Conservation (phyloP, 805 yeast species). For the Yarrowia sp. region DNA sequence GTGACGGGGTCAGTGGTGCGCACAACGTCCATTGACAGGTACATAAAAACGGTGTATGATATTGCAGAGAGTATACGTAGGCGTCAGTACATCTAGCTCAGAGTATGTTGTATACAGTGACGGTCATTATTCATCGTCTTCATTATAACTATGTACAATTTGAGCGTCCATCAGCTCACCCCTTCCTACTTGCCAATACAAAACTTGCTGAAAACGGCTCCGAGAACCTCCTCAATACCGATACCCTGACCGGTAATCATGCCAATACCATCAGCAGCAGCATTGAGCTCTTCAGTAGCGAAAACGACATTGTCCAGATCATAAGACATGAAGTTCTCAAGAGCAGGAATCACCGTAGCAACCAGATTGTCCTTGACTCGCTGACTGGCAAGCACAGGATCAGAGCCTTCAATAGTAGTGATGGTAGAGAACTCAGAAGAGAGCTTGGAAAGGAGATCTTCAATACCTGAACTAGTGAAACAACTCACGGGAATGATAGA, state of each 20-base stretch:
- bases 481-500: conserved; percentile 62
- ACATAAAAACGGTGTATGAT: conserved; percentile 13
- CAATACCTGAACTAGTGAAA: conserved; percentile 61
- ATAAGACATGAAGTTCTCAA: conserved; percentile 62
- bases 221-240: conserved; percentile 88
- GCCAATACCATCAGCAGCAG: conserved; percentile 86
- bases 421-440: conserved; percentile 55
- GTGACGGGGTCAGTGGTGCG: no score
- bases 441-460: conserved; percentile 55
- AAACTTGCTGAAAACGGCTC: conserved; percentile 87
- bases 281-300: conserved; percentile 76
- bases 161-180: no score
- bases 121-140: no score
- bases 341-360: conserved; percentile 79
- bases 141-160: no score
- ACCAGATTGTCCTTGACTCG: conserved; percentile 75
- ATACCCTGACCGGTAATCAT: conserved; percentile 88
- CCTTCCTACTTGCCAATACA: conserved; percentile 97
- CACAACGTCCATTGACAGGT: neutral
- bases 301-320: conserved; percentile 70
- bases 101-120: no score
- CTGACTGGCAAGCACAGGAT: conserved; percentile 74
- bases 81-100: no score
- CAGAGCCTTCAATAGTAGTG: conserved; percentile 55
- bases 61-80: neutral